Evolutionary conservation across 352 stramenopile genomes (phyloP).

Genomic region (Phytopythium mirpurense): DNA sequence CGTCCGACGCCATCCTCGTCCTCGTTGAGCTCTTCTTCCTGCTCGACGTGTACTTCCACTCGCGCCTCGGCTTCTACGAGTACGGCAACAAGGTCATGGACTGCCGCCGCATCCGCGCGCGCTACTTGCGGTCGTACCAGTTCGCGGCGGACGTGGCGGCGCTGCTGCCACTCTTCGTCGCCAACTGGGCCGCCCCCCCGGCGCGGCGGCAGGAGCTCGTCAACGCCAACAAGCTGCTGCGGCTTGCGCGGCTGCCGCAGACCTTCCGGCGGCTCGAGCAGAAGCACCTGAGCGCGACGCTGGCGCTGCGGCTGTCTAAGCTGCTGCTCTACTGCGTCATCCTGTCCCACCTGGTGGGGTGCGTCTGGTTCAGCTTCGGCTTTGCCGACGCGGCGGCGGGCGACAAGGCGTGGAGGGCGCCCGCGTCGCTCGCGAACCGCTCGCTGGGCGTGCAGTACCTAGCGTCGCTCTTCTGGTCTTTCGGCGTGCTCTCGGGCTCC

Average conservation of each 20-base stretch:
- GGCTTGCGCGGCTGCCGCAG: conserved; percentile 19
- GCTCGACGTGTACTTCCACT: conserved; percentile 42
- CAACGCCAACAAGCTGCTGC: conserved; percentile 51
- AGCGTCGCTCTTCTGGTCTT: conserved; percentile 46
- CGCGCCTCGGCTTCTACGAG: conserved; percentile 47
- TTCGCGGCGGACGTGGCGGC: conserved; percentile 32
- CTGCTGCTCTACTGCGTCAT: conserved; percentile 43
- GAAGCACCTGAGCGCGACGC: conserved; percentile 32
- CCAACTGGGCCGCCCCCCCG: conserved; percentile 42
- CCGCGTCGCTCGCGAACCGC: conserved; percentile 4
- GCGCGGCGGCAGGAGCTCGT: conserved; percentile 23
- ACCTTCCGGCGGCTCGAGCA: conserved; percentile 27
- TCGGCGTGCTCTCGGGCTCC: conserved; percentile 52
- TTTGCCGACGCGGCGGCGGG: background rate
- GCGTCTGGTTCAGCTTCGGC: conserved; percentile 57
- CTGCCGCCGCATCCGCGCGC: conserved; percentile 23
- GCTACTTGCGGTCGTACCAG: conserved; percentile 28
- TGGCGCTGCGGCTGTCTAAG: conserved; percentile 41
- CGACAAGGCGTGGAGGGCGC: conserved; percentile 9
- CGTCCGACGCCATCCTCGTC: conserved; percentile 20
- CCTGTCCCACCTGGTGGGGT: conserved; percentile 42
- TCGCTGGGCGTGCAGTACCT: conserved; percentile 26
- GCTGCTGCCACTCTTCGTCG: conserved; percentile 32
- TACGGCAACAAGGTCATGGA: conserved; percentile 74
- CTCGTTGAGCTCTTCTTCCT: conserved; percentile 38